These are phyloP conservation scores for Pseudozyma sp. DNA, from an alignment of 1,284 basidiomycete species.

Conservation along the genomic window DNA sequence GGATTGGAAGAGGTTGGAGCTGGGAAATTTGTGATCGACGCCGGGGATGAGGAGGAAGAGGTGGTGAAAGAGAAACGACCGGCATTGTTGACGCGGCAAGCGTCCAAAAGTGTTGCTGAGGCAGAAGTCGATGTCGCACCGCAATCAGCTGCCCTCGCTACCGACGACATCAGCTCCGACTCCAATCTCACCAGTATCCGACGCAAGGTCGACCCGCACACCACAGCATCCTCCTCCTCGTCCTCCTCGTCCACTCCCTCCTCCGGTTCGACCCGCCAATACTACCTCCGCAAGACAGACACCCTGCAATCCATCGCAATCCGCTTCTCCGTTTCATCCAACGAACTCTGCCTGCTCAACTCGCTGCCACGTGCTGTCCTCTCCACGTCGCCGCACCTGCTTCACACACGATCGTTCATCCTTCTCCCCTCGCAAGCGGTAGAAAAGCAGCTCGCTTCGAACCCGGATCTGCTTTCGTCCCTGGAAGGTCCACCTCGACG, in stretches of 20 bases:
- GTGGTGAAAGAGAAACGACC: slow-evolving; percentile 2
- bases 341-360: slow-evolving; percentile 46
- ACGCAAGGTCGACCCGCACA: slow-evolving; percentile 27
- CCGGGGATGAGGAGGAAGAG: slow-evolving; percentile 1
- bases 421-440: slow-evolving; percentile 47
- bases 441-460: slow-evolving; percentile 18
- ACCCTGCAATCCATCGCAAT: slow-evolving; percentile 43
- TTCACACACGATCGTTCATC: slow-evolving; percentile 54
- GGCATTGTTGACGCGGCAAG: slow-evolving; percentile 11
- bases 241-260: background rate
- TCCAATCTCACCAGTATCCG: background rate
- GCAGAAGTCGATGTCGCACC: slow-evolving; percentile 28
- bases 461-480: slow-evolving; percentile 14
- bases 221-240: background rate
- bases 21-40: slow-evolving; percentile 24
- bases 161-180: background rate
- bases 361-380: slow-evolving; percentile 33
- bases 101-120: slow-evolving; percentile 19
- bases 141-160: background rate
- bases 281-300: slow-evolving; percentile 43
- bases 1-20: background rate
- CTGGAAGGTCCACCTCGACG: slow-evolving; percentile 37
- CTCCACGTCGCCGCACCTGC: slow-evolving; percentile 45
- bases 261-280: slow-evolving; percentile 39
- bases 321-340: slow-evolving; percentile 36